These are phyloP conservation scores for Conringia planisiliqua DNA, from an alignment of 345 rosid species.

Conservation along the genomic window DNA sequence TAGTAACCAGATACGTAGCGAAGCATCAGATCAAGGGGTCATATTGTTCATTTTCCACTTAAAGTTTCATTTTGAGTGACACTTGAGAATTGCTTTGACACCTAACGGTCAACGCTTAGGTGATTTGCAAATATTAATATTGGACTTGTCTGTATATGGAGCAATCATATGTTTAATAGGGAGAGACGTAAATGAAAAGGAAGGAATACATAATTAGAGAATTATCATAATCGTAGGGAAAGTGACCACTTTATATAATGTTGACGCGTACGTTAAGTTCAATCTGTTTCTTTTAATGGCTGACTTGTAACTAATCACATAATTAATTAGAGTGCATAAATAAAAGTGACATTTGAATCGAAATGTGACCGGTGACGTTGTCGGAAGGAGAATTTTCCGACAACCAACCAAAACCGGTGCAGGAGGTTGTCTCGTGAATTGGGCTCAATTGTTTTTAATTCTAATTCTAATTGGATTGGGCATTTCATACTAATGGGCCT, in stretches of 20 bases:
- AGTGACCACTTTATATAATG: not conserved
- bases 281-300: not conserved
- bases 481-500: conserved; percentile 8
- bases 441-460: not conserved
- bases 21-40: not conserved
- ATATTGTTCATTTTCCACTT: not conserved
- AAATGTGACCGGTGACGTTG: not conserved
- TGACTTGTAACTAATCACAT: not conserved
- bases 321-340: not conserved
- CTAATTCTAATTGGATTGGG: not conserved
- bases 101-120: conserved; percentile 13
- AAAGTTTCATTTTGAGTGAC: conserved; percentile 4
- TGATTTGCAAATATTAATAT: not conserved
- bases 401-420: too few relatives aligned
- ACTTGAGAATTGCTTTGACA: conserved; percentile 2
- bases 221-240: not conserved
- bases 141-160: not conserved
- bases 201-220: not conserved
- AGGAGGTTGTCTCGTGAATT: not conserved
- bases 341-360: not conserved
- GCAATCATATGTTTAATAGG: not conserved
- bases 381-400: too few relatives aligned
- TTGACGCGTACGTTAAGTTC: not conserved
- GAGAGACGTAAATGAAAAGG: not conserved
- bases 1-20: not conserved